phyloP scores from a whole-genome alignment of 2,329 filamentous ascomycete species.

The Myriosclerotinia scirpicola region DNA sequence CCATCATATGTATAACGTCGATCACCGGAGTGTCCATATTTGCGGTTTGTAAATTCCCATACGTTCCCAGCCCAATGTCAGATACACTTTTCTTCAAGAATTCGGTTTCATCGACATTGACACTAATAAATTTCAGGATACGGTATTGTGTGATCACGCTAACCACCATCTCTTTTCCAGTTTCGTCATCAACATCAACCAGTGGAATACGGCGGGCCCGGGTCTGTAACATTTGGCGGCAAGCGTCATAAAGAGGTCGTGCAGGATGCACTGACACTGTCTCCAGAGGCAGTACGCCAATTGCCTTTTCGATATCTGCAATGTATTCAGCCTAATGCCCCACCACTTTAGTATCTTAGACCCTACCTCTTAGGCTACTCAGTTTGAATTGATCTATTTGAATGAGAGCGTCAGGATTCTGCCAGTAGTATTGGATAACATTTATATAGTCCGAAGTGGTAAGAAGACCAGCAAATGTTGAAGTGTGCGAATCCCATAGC shows the following conservation, averaged over 20 bases:
- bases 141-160: conserved; percentile 98
- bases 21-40: conserved; percentile 89
- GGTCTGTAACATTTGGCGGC: conserved; percentile 89
- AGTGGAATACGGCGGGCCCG: conserved; percentile 91
- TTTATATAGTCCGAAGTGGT: conserved; percentile 99
- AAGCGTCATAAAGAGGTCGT: conserved; percentile 89
- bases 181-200: conserved; percentile 92
- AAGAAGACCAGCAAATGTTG: conserved; percentile 88
- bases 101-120: conserved; percentile 84
- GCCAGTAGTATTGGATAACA: conserved; percentile 98
- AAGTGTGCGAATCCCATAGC: conserved; percentile 91
- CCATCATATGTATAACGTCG: conserved; percentile 90
- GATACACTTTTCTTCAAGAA: conserved; percentile 82
- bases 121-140: conserved; percentile 97
- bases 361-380: conserved; percentile 81
- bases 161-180: conserved; percentile 85
- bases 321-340: conserved; percentile 28
- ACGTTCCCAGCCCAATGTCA: conserved; percentile 84
- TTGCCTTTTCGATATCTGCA: conserved; percentile 89
- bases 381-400: conserved; percentile 92
- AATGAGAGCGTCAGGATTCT: conserved; percentile 85
- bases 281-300: conserved; percentile 87
- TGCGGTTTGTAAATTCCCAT: conserved; percentile 75
- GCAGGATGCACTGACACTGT: conserved; percentile 95
- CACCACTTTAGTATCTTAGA: conserved; percentile 7